Conservation (phyloP, 139 green algal species). For the Desmodesmus armatus region DNA sequence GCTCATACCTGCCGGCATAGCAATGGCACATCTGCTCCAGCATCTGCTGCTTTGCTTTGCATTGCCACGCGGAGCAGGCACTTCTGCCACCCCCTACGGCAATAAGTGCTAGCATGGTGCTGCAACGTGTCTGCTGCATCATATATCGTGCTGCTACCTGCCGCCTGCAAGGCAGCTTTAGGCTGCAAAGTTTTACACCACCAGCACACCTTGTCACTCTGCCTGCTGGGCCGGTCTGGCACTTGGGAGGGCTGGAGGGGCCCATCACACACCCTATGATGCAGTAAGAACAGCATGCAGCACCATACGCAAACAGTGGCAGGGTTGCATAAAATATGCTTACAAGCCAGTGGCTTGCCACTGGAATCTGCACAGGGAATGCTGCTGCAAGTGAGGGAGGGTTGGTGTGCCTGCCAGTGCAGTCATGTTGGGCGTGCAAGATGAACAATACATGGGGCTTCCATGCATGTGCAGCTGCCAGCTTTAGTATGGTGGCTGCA, state of each 20-base stretch:
- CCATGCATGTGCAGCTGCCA: neutral
- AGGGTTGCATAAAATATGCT: neutral
- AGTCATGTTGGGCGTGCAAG: neutral
- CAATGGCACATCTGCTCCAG: neutral
- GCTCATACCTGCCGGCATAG: neutral
- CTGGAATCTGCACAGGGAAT: neutral
- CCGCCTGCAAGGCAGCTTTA: neutral
- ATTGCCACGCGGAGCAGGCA: neutral
- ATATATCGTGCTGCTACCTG: neutral
- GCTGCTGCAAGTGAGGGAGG: neutral
- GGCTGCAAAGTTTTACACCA: too few species aligned
- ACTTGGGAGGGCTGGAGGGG: neutral
- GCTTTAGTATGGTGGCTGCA: neutral
- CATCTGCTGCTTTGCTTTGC: neutral
- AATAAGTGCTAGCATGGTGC: neutral
- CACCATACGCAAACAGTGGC: neutral
- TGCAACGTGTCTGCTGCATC: neutral
- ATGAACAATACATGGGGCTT: too few species aligned
- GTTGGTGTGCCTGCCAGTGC: neutral
- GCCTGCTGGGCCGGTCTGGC: conserved; percentile 16
- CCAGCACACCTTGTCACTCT: conserved; percentile 5
- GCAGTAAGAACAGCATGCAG: neutral
- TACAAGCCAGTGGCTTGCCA: neutral
- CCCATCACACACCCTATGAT: neutral
- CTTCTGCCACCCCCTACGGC: neutral